These are phyloP conservation scores for Cercospora sp. DNA, from an alignment of 2,329 filamentous ascomycete genomes.

Conservation along the genomic window DNA sequence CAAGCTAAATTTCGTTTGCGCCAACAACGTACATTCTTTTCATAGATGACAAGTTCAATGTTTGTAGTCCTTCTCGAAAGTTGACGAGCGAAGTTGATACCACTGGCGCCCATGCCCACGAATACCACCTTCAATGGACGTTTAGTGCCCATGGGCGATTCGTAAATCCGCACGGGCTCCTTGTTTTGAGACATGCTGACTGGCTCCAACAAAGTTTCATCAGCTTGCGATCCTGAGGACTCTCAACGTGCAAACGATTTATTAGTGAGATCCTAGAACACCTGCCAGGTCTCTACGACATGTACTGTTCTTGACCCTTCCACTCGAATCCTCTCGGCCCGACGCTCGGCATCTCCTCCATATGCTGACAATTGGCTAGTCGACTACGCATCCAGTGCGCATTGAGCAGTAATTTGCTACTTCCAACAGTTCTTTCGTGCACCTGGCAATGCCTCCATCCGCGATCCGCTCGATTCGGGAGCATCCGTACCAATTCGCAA, in stretches of 20 bases:
- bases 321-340: background rate
- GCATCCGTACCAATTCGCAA: background rate
- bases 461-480: background rate
- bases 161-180: background rate
- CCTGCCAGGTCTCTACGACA: background rate
- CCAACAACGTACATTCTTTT: background rate
- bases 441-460: background rate
- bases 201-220: background rate
- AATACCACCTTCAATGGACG: background rate
- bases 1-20: background rate
- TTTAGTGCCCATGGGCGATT: background rate
- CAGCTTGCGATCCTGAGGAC: background rate
- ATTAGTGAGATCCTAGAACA: background rate
- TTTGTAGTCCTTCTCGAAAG: background rate
- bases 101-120: background rate
- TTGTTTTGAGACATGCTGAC: background rate
- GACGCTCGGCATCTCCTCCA: background rate
- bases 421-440: background rate
- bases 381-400: background rate
- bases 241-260: background rate
- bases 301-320: background rate
- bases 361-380: background rate
- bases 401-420: too few relatives aligned
- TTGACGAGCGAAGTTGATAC: background rate
- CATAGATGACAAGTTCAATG: background rate